A percentile compares a stretch with the other conserved stretches of the same genome.
Conservation (phyloP, 305 asterid genomes). For the Fraxinus sp. region DNA sequence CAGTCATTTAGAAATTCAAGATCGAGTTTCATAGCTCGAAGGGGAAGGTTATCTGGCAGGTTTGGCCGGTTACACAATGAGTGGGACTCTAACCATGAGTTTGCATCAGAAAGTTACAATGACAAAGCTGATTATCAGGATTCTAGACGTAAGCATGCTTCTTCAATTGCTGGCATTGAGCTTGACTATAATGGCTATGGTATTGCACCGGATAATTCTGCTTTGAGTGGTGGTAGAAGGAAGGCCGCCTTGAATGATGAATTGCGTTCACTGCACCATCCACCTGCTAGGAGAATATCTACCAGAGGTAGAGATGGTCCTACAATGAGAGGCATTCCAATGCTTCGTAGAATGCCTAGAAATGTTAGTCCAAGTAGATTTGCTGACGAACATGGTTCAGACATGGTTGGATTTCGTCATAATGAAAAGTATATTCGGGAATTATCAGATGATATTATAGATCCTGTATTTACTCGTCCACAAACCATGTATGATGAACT, state of each 20-base stretch:
- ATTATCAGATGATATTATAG: conserved; percentile 48
- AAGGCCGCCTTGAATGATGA: conserved; percentile 47
- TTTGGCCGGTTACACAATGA: conserved; percentile 46
- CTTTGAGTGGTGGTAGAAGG: conserved; percentile 41
- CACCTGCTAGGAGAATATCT: conserved; percentile 55
- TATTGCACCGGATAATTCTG: conserved; percentile 39
- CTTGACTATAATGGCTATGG: conserved; percentile 50
- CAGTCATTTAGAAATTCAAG: conserved; percentile 53
- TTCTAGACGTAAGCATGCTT: conserved; percentile 45
- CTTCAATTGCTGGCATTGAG: conserved; percentile 43
- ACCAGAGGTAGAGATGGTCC: conserved; percentile 56
- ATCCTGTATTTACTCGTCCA: conserved; percentile 44
- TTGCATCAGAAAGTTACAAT: conserved; percentile 43
- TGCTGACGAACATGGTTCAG: conserved; percentile 41
- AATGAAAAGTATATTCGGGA: conserved; percentile 51
- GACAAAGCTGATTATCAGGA: conserved; percentile 49
- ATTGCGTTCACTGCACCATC: conserved; percentile 47
- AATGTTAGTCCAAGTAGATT: conserved; percentile 54
- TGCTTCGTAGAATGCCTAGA: conserved; percentile 47
- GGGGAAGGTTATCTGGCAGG: conserved; percentile 59
- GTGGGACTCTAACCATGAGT: conserved; percentile 62
- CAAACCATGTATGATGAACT: conserved; percentile 52
- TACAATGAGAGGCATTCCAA: conserved; percentile 39
- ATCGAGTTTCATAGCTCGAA: conserved; percentile 52
- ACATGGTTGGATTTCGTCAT: conserved; percentile 37